phyloP scores from a whole-genome alignment of 2,329 filamentous ascomycete species.

The Plenodomus tracheiphilus region DNA sequence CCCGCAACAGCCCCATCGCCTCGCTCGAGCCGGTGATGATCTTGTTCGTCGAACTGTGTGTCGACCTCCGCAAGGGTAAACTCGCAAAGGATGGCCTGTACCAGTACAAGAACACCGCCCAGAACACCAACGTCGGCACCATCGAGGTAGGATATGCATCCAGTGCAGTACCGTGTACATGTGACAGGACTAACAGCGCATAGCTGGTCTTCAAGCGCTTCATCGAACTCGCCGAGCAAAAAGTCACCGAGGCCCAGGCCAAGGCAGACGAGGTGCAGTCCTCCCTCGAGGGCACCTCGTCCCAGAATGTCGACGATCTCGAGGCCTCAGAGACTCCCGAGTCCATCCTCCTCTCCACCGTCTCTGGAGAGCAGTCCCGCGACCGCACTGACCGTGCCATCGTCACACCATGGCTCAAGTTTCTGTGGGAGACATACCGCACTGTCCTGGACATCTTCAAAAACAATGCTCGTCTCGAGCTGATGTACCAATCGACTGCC shows the following conservation, averaged over 20 bases:
- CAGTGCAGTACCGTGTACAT: not conserved
- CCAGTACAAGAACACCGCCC: conserved; percentile 99
- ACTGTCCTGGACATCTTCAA: conserved; percentile 98
- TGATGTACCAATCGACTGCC: conserved; percentile 97
- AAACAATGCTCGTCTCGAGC: conserved; percentile 96
- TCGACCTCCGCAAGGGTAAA: conserved; percentile 97
- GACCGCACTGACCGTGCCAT: conserved; percentile 98
- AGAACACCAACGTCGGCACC: conserved; percentile 97
- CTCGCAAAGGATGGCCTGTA: conserved; percentile 98
- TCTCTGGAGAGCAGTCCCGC: conserved; percentile 95
- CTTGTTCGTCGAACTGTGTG: conserved; percentile 92
- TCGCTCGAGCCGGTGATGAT: conserved; percentile 98
- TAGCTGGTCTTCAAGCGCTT: conserved; percentile 90
- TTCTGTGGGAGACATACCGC: conserved; percentile 98
- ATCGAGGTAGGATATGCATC: conserved; percentile 70
- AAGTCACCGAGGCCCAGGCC: conserved; percentile 92
- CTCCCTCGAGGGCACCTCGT: conserved; percentile 74
- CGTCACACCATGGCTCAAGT: conserved; percentile 98
- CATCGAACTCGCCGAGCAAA: conserved; percentile 93
- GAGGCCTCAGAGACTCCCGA: conserved; percentile 97
- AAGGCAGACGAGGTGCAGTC: conserved; percentile 96
- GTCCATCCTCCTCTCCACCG: conserved; percentile 95
- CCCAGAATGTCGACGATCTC: conserved; percentile 85
- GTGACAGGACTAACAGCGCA: conserved; percentile 13
- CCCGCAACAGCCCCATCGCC: conserved; percentile 93